Evolutionary conservation across 768 basidiomycete species (phyloP).

Genomic region (Mycena metata): DNA sequence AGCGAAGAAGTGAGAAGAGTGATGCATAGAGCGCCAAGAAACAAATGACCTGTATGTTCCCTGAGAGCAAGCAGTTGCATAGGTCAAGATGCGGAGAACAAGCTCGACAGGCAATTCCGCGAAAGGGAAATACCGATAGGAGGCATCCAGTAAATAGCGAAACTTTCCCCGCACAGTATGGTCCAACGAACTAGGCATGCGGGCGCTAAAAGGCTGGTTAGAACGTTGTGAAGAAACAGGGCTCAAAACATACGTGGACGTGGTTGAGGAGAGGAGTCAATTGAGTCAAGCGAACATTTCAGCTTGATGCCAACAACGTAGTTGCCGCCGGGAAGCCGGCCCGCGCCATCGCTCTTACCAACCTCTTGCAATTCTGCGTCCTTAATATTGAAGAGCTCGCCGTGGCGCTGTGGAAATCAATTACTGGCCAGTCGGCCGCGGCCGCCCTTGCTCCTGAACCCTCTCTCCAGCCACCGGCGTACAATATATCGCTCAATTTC

Average conservation of each 20-base stretch:
- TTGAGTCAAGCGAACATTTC: background rate
- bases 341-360: too few relatives aligned
- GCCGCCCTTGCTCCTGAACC: slow-evolving; percentile 32
- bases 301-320: too few relatives aligned
- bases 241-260: background rate
- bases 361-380: too few relatives aligned
- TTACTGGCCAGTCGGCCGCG: slow-evolving; percentile 35
- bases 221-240: background rate
- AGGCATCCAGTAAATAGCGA: slow-evolving; percentile 4
- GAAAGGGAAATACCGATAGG: slow-evolving; percentile 22
- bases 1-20: too few relatives aligned
- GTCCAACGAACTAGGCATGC: slow-evolving; percentile 2
- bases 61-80: slow-evolving; percentile 26
- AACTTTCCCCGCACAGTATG: slow-evolving; percentile 21
- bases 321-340: too few relatives aligned
- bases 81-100: slow-evolving; percentile 20
- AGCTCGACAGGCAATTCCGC: slow-evolving; percentile 28
- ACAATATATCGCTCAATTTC: slow-evolving; percentile 64
- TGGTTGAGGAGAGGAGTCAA: background rate
- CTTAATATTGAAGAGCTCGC: background rate
- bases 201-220: background rate
- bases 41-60: slow-evolving; percentile 19
- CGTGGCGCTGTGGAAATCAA: slow-evolving; percentile 39
- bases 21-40: too few relatives aligned
- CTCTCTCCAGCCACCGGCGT: slow-evolving; percentile 28